phyloP scores from a whole-genome alignment of 768 basidiomycete genomes.

The Pulveroboletus sp. region DNA sequence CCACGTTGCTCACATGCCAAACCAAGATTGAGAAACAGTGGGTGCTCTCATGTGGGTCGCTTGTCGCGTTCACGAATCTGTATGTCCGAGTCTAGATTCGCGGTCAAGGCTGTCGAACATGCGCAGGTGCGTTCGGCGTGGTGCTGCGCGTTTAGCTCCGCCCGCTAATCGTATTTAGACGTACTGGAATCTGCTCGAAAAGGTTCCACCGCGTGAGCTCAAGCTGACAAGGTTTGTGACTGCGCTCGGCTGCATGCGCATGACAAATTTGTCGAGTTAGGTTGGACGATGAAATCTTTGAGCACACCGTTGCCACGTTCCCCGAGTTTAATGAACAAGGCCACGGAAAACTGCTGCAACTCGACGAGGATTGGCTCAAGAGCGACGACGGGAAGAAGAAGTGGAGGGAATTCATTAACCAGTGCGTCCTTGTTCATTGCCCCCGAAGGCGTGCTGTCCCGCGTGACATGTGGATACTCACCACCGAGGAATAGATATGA shows the following conservation, averaged over 20 bases:
- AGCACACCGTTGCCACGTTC: slow-evolving; percentile 71
- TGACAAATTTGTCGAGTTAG: slow-evolving; percentile 38
- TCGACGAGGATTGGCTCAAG: slow-evolving; percentile 96
- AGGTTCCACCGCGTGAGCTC: slow-evolving; percentile 71
- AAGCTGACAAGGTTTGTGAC: slow-evolving; percentile 73
- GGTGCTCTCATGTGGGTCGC: slow-evolving; percentile 29
- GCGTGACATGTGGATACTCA: slow-evolving; percentile 10
- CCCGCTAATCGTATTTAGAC: slow-evolving; percentile 49
- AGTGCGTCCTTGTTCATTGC: slow-evolving; percentile 40
- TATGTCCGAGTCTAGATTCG: slow-evolving; percentile 23
- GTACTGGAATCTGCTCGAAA: slow-evolving; percentile 91
- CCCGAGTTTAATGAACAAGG: slow-evolving; percentile 66
- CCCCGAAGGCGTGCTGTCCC: not conserved
- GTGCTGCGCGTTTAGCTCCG: slow-evolving; percentile 4
- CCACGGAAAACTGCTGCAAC: slow-evolving; percentile 45
- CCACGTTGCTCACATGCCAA: slow-evolving; percentile 19
- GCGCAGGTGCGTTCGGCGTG: slow-evolving; percentile 68
- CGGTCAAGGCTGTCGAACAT: slow-evolving; percentile 92
- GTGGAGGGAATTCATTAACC: slow-evolving; percentile 86
- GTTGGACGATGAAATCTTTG: slow-evolving; percentile 88
- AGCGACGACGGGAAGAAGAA: slow-evolving; percentile 79
- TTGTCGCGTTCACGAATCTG: slow-evolving; percentile 11
- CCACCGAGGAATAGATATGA: slow-evolving; percentile 59
- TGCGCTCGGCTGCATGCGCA: not conserved
- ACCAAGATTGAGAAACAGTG: slow-evolving; percentile 93